Evolutionary conservation across 495 filamentous ascomycete species (phyloP).

Genomic region (Letharia columbiana): DNA sequence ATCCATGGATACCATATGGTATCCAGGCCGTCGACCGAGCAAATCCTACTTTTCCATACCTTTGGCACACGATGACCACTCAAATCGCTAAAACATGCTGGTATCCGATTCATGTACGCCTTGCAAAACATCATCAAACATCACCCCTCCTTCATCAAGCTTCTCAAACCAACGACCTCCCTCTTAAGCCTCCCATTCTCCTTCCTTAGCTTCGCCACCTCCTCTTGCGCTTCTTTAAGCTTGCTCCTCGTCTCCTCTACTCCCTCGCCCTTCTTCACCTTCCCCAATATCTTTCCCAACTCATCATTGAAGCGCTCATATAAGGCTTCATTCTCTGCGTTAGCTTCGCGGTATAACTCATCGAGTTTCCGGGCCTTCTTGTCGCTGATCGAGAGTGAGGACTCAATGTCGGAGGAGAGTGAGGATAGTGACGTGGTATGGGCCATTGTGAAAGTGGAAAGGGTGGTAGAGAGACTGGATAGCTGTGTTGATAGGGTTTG

Average conservation of each 20-base stretch:
- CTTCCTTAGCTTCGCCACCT: conserved; percentile 62
- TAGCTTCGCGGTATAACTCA: conserved; percentile 79
- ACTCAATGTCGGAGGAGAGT: conserved; percentile 60
- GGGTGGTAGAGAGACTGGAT: conserved; percentile 19
- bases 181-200: conserved; percentile 64
- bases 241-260: conserved; percentile 63
- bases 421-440: conserved; percentile 50
- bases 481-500: conserved; percentile 18
- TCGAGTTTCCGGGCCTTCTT: conserved; percentile 75
- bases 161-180: conserved; percentile 38
- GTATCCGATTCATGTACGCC: neutral
- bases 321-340: conserved; percentile 86
- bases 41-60: neutral
- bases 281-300: conserved; percentile 70
- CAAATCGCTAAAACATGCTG: neutral
- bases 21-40: too few species aligned
- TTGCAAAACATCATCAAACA: neutral
- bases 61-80: neutral
- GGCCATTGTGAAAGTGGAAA: conserved; percentile 47
- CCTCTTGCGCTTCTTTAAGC: conserved; percentile 57
- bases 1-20: too few species aligned
- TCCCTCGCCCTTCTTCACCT: conserved; percentile 61
- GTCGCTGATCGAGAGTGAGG: conserved; percentile 60
- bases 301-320: conserved; percentile 92
- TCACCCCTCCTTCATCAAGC: conserved; percentile 12